phyloP scores from a whole-genome alignment of 768 basidiomycete genomes.

The Suillus tomentosus region DNA sequence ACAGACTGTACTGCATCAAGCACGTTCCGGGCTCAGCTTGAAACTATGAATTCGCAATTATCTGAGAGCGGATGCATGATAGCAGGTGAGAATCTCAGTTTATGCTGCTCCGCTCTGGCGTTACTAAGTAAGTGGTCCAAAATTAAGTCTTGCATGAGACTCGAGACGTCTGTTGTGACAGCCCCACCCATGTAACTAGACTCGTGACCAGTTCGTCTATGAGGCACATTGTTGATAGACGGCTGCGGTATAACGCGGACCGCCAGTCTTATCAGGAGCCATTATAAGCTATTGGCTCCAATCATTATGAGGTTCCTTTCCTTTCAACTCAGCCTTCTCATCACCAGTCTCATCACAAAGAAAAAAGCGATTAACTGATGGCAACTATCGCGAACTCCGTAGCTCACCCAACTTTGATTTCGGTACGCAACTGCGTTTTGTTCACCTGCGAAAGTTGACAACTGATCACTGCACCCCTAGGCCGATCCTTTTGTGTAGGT shows the following conservation, averaged over 20 bases:
- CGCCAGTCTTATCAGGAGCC: slow-evolving; percentile 8
- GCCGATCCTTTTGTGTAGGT: slow-evolving; percentile 72
- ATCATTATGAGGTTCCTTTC: neutral
- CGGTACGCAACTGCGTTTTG: slow-evolving; percentile 37
- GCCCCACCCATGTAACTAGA: too few species aligned
- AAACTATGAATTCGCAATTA: neutral
- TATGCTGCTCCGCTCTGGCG: neutral
- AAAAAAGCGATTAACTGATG: slow-evolving; percentile 35
- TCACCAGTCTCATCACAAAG: neutral
- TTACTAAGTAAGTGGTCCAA: neutral
- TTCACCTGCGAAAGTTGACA: neutral
- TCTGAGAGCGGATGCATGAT: neutral
- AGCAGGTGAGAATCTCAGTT: neutral
- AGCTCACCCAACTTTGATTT: slow-evolving; percentile 57
- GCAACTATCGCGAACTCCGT: slow-evolving; percentile 65
- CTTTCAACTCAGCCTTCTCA: slow-evolving; percentile 2
- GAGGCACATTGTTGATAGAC: too few species aligned
- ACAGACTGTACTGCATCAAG: neutral
- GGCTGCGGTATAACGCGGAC: slow-evolving; percentile 6
- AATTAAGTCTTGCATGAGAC: neutral
- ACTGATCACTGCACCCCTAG: slow-evolving; percentile 31
- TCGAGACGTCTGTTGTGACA: neutral
- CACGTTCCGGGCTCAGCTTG: neutral
- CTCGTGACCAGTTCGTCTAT: too few species aligned
- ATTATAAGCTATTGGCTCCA: slow-evolving; percentile 4